phyloP scores from a whole-genome alignment of 805 yeast species.

The Candida tibetensis region DNA sequence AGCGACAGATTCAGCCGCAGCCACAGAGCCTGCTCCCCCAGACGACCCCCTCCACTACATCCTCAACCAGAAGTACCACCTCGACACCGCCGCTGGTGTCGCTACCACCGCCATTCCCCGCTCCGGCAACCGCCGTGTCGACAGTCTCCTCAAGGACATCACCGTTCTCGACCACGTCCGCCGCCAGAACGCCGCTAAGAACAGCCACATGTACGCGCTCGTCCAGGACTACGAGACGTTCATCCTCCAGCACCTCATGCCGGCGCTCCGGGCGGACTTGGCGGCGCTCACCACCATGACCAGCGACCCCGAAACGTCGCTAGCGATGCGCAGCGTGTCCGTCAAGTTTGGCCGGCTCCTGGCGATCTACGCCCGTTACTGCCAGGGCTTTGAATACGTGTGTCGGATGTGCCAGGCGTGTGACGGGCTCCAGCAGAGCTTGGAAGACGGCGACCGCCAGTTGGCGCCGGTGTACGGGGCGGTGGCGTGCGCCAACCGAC shows the following conservation, averaged over 20 bases:
- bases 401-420: slow-evolving; percentile 4
- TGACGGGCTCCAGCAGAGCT: slow-evolving; percentile 1
- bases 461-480: slow-evolving; percentile 8
- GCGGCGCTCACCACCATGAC: not conserved
- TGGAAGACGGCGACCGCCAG: slow-evolving; percentile 4
- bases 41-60: slow-evolving; percentile 16
- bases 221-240: slow-evolving; percentile 29
- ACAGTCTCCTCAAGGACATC: slow-evolving; percentile 28
- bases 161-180: slow-evolving; percentile 21
- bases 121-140: slow-evolving; percentile 15
- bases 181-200: slow-evolving; percentile 17
- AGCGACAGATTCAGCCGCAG: not conserved
- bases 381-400: slow-evolving; percentile 7
- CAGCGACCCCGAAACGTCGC: not conserved
- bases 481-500: not conserved
- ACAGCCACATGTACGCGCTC: slow-evolving; percentile 20
- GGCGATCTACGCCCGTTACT: slow-evolving; percentile 8
- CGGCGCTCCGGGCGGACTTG: not conserved
- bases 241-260: slow-evolving; percentile 10
- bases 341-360: slow-evolving; percentile 6
- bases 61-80: slow-evolving; percentile 25
- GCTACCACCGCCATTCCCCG: slow-evolving; percentile 7
- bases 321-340: slow-evolving; percentile 2
- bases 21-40: not conserved
- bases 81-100: slow-evolving; percentile 16